Evolutionary conservation across 352 stramenopile genomes (phyloP).

Genomic region (Globisporangium splendens): DNA sequence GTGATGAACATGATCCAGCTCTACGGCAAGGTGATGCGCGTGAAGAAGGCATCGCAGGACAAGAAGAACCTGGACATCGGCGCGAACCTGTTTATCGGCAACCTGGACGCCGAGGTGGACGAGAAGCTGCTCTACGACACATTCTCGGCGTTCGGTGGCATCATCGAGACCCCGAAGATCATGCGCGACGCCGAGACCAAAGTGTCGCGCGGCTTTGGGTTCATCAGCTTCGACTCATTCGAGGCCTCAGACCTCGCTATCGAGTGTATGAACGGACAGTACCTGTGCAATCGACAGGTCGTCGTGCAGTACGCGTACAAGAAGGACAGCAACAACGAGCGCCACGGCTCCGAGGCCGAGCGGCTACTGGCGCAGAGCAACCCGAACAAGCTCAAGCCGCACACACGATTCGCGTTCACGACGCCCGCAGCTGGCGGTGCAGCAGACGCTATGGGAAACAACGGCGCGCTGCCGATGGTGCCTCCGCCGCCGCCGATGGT

Average conservation of each 20-base stretch:
- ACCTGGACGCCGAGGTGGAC: conserved; percentile 96
- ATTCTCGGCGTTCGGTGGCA: conserved; percentile 97
- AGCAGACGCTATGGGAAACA: conserved; percentile 7
- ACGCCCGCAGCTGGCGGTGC: conserved; percentile 1
- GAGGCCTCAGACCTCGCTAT: conserved; percentile 97
- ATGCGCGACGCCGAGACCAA: conserved; percentile 93
- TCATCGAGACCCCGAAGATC: conserved; percentile 95
- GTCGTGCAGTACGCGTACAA: conserved; percentile 99
- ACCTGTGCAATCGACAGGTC: conserved; percentile 96
- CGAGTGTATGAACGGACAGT: conserved; percentile 99
- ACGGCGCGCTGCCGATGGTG: conserved; percentile 16
- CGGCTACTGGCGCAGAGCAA: conserved; percentile 81
- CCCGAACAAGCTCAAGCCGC: conserved; percentile 73
- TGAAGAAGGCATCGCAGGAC: conserved; percentile 96
- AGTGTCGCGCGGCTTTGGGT: conserved; percentile 94
- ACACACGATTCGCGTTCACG: conserved; percentile 73
- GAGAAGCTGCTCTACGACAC: conserved; percentile 99
- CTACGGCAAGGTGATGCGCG: conserved; percentile 93
- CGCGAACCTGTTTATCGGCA: conserved; percentile 98
- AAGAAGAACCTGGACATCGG: conserved; percentile 97
- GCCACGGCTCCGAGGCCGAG: conserved; percentile 90
- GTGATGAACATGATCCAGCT: conserved; percentile 99
- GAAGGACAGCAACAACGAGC: conserved; percentile 93
- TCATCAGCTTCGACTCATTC: conserved; percentile 97
- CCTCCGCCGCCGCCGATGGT: conserved; percentile 33